These are phyloP conservation scores for Candolleomyces aberdarensis DNA, from an alignment of 768 basidiomycete genomes.

Conservation along the genomic window DNA sequence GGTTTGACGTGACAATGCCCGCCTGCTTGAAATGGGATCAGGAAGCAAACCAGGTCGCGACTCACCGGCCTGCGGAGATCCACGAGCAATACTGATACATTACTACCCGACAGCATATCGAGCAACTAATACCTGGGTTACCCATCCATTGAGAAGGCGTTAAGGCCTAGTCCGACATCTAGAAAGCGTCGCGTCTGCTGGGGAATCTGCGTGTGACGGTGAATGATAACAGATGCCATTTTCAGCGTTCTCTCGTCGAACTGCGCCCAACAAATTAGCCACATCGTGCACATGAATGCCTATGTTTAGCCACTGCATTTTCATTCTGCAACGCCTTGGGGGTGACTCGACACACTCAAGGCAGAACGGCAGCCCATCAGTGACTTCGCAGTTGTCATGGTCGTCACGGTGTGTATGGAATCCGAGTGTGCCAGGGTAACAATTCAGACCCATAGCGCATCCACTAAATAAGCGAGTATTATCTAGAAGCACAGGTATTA, in stretches of 20 bases:
- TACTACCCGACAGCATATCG: neutral
- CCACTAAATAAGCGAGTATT: neutral
- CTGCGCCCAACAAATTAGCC: neutral
- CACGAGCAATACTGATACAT: neutral
- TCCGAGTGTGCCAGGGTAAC: neutral
- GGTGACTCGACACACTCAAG: too few relatives aligned
- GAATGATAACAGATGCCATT: neutral
- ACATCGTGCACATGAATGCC: too few relatives aligned
- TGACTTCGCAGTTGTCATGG: too few relatives aligned
- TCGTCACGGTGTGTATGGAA: neutral
- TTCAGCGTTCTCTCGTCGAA: neutral
- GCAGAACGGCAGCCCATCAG: too few relatives aligned
- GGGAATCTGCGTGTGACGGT: neutral
- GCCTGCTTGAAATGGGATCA: neutral
- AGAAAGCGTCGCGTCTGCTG: neutral
- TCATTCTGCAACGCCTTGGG: too few relatives aligned
- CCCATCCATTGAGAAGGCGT: neutral
- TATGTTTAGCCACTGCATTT: too few relatives aligned
- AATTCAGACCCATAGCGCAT: neutral
- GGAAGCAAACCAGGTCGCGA: neutral
- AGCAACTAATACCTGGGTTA: too few relatives aligned
- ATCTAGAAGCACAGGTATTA: constrained; percentile 18
- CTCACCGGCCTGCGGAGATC: neutral
- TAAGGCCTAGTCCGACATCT: neutral
- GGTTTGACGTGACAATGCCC: neutral